Base-by-base conservation (phyloP, 345 rosid genomes). In the Rhodamnia rubescens region DNA sequence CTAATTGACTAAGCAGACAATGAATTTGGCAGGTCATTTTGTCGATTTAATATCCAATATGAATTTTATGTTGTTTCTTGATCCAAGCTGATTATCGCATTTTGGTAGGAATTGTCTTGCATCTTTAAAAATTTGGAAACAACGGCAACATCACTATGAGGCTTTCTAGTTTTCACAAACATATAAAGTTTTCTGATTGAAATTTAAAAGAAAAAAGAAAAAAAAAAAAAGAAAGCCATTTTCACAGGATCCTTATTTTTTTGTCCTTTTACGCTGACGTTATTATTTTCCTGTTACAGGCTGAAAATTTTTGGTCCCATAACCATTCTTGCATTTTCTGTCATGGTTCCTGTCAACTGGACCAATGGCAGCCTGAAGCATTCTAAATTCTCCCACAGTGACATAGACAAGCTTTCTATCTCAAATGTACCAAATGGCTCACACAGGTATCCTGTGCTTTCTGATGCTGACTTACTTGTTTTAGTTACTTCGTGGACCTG, bases 311-410 rank as follows among this genome's bases (percentile, higher is more conserved):
- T 97, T 90, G 93, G 90, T 81, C 98, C 99, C 14, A 89, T 97
- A 84, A 93, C 98, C 53, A 83, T 91, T 56, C 88, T 94, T 87
- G 97, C 97, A 80, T 92, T 97, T 85, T 36, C 94, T 0, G 88
- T 97, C 81, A 91, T 92, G 93, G 93, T 97, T 40, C 99, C 99
- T 8, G 97, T 97, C 83, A 94, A 95, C 87, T 95, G 98, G 98
- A 97, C 96, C 5, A 94, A 94, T 75, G 85, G 58, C 84, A 94
- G 96, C 84, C 88, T 95, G 82, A 90, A 93, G 91, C 89, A n/a
- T 74, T 89, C 94, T 16, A 89, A 91, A 49, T 83, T 94, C 54
- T 91, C 93, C 78, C 92, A 89, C 88, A 94, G 98, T 84, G 88
- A 94, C 81, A 90, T 97, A 27, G 99, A 97, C 91, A 92, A 91